Percentiles rank a stretch among this genome's conserved stretches.
Conservation (phyloP, 768 basidiomycete genomes). For the Russula ochroleuca region DNA sequence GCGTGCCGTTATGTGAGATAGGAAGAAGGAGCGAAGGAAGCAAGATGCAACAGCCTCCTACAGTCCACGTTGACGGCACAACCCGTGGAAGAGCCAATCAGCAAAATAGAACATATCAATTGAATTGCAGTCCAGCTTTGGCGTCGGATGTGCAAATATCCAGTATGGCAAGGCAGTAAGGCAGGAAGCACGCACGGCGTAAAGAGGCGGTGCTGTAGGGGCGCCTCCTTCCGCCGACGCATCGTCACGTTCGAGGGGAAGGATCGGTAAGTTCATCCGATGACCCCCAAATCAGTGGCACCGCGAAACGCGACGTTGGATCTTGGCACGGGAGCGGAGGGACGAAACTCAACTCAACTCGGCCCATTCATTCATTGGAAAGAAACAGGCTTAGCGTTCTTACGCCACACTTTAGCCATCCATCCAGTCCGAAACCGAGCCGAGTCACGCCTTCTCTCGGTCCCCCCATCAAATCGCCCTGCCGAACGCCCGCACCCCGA, state of each 20-base stretch:
- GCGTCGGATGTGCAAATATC: background rate
- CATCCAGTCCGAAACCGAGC: background rate
- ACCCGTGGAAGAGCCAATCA: conserved; percentile 6
- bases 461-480: background rate
- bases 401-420: background rate
- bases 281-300: background rate
- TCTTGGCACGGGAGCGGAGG: too few species aligned
- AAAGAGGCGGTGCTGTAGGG: conserved; percentile 17
- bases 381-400: background rate
- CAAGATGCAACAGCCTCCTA: conserved; percentile 13
- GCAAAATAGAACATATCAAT: background rate
- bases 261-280: background rate
- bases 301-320: background rate
- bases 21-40: background rate
- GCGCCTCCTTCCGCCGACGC: background rate
- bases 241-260: background rate
- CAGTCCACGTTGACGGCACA: conserved; percentile 10
- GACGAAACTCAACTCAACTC: background rate
- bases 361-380: background rate
- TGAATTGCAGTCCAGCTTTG: background rate
- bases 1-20: background rate
- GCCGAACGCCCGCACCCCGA: background rate
- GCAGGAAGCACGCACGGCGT: too few species aligned
- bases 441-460: background rate
- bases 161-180: background rate